Conservation (phyloP, 2,329 filamentous ascomycete genomes). For the Epichloe elymi region DNA sequence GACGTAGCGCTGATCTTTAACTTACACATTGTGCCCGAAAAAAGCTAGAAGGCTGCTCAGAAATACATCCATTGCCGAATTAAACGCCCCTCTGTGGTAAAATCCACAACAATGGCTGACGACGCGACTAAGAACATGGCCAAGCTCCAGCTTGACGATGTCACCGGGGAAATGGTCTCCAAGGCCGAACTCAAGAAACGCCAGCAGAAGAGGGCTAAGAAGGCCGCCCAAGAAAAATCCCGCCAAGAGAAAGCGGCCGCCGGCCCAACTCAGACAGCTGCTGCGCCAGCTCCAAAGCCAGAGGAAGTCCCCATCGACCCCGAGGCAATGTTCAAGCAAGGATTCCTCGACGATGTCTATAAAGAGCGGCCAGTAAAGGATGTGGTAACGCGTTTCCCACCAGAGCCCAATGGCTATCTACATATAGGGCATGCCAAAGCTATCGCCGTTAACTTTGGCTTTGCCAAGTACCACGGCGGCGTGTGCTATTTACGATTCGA, state of each 20-base stretch:
- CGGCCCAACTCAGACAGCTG: constrained; percentile 27
- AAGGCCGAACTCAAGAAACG: constrained; percentile 50
- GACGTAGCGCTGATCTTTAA: background rate
- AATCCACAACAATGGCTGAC: constrained; percentile 30
- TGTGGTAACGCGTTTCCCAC: constrained; percentile 63
- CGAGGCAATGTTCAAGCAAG: constrained; percentile 66
- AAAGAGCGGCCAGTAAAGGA: constrained; percentile 48
- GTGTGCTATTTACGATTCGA: constrained; percentile 48
- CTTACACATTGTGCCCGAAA: background rate
- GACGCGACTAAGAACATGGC: constrained; percentile 33
- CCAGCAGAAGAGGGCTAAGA: constrained; percentile 42
- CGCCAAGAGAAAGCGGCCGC: constrained; percentile 74
- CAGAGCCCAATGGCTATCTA: constrained; percentile 84
- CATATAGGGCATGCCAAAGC: constrained; percentile 94
- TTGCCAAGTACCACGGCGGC: constrained; percentile 73
- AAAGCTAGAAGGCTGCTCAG: background rate
- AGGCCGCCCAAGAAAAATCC: constrained; percentile 50
- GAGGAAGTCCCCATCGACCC: constrained; percentile 32
- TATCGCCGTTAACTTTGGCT: constrained; percentile 93
- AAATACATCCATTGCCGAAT: background rate
- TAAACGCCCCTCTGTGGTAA: background rate
- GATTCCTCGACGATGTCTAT: constrained; percentile 62
- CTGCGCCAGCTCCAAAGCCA: constrained; percentile 10
- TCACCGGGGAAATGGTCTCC: constrained; percentile 51
- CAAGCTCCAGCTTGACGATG: constrained; percentile 48